Base-by-base conservation (phyloP, 495 filamentous ascomycete species). In the Penicillium tannophilum region DNA sequence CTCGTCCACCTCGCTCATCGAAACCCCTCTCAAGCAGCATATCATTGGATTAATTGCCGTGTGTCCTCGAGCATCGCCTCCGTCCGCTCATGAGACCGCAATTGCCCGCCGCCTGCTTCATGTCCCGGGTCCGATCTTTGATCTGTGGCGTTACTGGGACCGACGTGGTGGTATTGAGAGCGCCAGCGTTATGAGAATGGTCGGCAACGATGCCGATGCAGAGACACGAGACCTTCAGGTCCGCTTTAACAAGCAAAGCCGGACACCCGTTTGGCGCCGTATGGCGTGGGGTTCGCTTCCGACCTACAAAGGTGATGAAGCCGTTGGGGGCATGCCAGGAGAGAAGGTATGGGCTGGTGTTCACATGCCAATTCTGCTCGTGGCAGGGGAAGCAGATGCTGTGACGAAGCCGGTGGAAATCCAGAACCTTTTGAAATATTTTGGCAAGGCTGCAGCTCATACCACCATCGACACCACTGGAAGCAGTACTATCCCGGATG, bases 191-290 rank as follows among this genome's bases (percentile, higher is more conserved):
- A 79, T 70, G 33, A 82, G 93, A 23, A 91, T 96, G 68, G 88
- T 93, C 12, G 93, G 93, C 5, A 71, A 74, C 14, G 77, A 84
- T 59, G 91, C 91, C 11, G 90, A 93, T 42, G 66, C 76, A 2
- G 90, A 93, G 65, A 84, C 88, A 2, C 89, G 89, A 68, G 84
- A 82, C 56, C 78, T 97, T 36, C 93, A 98, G 71, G 69, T 89
- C 26, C 84, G 85, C 23, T 97, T 88, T 77, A 98, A 98, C 71
- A 80, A 80, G 52, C 91, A 96, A 66, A 93, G 89, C 59, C 81
- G 77, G 61, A 91, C 91, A 0, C 79, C 88, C 0, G 90, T 95
- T 0, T 96, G 90, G 84, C 83, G 88, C 58, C 82, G 92, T 39
- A 93, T 96, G 89, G 89, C 86, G 4, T 89, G 80, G 73, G 92